Base-by-base conservation (phyloP, 345 rosid species). In the Euclidium syriacum region DNA sequence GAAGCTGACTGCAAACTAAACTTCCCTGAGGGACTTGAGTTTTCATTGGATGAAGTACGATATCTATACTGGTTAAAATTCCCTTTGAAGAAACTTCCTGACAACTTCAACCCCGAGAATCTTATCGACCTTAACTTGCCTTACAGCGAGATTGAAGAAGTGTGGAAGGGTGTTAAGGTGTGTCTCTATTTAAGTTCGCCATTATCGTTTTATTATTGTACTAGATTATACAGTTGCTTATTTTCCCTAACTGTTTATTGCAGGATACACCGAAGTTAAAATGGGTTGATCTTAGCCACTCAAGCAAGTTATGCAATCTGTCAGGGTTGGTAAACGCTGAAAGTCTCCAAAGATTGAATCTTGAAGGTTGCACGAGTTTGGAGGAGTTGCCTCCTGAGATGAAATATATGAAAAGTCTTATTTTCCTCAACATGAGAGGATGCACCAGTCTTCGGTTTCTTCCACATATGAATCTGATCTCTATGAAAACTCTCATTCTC, bases 231-330 rank as follows among this genome's bases (percentile, higher is more conserved):
- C 1, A 11, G 1, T 35, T 40, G 32, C 20, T 53, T 16, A 25
- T 24, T 34, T 22, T 44, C 34, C 1, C 35, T n/a, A 6, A 3
- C 0, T 64, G 34, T 19, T 10, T 19, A 32, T 43, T 16, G 17
- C 66, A 77, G 81, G 25, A 43, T 66, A 24, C 63, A 25, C 67
- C 20, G 0, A 77, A 74, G 14, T n/a, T 77, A 34, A 74, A 38
- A 51, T 24, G 50, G 54, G 35, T 80, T 20, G 49, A 62, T 41
- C 72, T 80, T 19, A 11, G 53, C 9, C 4, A 48, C 10, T 74
- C 70, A 8, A 10, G 3, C 8, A 35, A 70, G 20, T 39, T 79
- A 36, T 5, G 18, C 5, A 49, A 23, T 36, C 39, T 74, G 5
- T 46, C 73, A 33, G 68, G 74, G 46, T 44, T 71, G 4, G 55